Percentiles rank a stretch among this genome's conserved stretches.
Conservation (phyloP, 1,284 basidiomycete genomes). For the Hymenochaete sp. region DNA sequence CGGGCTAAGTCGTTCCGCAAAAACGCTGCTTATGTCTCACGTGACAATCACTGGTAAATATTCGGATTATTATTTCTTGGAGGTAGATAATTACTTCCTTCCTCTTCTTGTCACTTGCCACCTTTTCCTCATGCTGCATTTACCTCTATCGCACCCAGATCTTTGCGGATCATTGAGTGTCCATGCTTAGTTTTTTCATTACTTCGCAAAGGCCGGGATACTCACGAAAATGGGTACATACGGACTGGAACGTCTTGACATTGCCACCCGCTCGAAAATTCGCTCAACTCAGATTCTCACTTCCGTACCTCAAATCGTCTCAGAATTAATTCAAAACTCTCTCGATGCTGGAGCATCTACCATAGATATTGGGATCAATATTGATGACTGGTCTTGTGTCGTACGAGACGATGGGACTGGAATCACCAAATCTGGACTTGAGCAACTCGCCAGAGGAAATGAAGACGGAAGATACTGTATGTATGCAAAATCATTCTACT, state of each 20-base stretch:
- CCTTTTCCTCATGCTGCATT: too few species aligned
- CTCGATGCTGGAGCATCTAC: slow-evolving; percentile 58
- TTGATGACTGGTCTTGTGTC: slow-evolving; percentile 68
- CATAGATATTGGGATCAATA: slow-evolving; percentile 59
- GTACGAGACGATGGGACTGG: slow-evolving; percentile 79
- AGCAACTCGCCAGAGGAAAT: slow-evolving; percentile 40
- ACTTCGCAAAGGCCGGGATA: too few species aligned
- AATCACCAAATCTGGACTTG: slow-evolving; percentile 53
- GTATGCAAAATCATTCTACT: slow-evolving; percentile 22
- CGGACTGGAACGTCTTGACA: slow-evolving; percentile 10
- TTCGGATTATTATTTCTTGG: too few species aligned
- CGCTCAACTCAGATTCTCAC: slow-evolving; percentile 80
- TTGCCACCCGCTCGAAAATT: slow-evolving; percentile 51
- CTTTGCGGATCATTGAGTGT: too few species aligned
- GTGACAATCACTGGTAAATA: too few species aligned
- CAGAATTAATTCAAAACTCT: slow-evolving; percentile 81
- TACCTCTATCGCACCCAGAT: too few species aligned
- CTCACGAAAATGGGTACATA: too few species aligned
- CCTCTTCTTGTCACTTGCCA: too few species aligned
- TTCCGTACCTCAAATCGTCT: slow-evolving; percentile 67
- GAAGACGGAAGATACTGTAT: slow-evolving; percentile 58
- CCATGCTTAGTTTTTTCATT: too few species aligned
- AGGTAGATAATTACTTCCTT: too few species aligned
- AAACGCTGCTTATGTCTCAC: too few species aligned
- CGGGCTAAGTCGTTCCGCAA: too few species aligned